Conservation (phyloP, 805 yeast genomes). For the Candida argentea region DNA sequence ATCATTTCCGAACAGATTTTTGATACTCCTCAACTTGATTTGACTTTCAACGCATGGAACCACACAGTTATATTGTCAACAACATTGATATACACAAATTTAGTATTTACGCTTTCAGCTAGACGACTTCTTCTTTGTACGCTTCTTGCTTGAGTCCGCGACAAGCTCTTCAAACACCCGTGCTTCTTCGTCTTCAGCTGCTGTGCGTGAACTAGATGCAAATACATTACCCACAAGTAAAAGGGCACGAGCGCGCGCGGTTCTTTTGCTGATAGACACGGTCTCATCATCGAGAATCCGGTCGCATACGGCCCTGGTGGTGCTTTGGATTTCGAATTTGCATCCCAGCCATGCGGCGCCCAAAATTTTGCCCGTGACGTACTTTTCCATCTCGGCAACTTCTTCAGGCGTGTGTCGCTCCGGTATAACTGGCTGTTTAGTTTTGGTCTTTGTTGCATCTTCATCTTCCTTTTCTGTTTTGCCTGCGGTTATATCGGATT, state of each 20-base stretch:
- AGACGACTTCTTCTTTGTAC: conserved; percentile 21
- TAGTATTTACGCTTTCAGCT: background rate
- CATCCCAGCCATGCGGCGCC: conserved; percentile 85
- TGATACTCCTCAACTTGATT: too few species aligned
- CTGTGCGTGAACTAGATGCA: conserved; percentile 46
- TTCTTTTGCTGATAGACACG: conserved; percentile 34
- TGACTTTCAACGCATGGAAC: too few species aligned
- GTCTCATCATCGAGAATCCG: conserved; percentile 48
- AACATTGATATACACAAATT: too few species aligned
- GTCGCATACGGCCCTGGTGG: conserved; percentile 64
- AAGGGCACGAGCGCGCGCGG: conserved; percentile 56
- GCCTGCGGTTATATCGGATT: conserved; percentile 7
- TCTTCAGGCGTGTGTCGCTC: conserved; percentile 45
- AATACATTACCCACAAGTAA: conserved; percentile 56
- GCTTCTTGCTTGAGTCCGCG: conserved; percentile 34
- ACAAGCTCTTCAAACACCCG: conserved; percentile 67
- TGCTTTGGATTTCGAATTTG: conserved; percentile 65
- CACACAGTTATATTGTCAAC: too few species aligned
- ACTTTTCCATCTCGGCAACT: conserved; percentile 61
- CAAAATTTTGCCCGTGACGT: conserved; percentile 67
- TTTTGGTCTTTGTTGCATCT: conserved; percentile 5
- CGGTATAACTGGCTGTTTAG: conserved; percentile 15
- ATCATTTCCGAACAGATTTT: too few species aligned
- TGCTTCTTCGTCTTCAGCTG: conserved; percentile 66
- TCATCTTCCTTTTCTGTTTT: conserved; percentile 11